Evolutionary conservation across 768 basidiomycete genomes (phyloP), one percentile per base, ranked within the genome.

Genomic region (Tricholoma sp.): DNA sequence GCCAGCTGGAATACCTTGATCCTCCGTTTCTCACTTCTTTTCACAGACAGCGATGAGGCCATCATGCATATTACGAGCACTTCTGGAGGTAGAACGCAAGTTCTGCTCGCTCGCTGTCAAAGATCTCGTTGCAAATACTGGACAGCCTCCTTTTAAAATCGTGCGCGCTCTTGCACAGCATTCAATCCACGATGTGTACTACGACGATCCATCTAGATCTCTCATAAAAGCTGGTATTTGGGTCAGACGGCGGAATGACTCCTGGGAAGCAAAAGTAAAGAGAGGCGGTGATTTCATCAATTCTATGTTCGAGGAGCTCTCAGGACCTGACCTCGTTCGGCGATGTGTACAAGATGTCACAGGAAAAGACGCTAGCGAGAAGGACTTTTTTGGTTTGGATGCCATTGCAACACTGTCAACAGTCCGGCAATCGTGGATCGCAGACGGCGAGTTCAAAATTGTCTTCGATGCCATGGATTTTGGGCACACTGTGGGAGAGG

Each of bases 371-470:
- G 11, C 44, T 28, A 47, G 44, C 44, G 44, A 28, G 44, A 47
- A 47, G 44, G 44, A 47, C 44, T 47, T 47, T 47, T 47, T 47
- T 47, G 44, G 24, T 28, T 28, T 47, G 24, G 44, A 47, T 47
- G 24, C 44, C 44, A 47, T 47, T 29, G 44, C 44, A 28, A 47
- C 44, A 47, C 28, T 47, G 28, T 47, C 44, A 24, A 44, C 44
- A 47, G 44, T 47, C 44, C 44, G 44, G 24, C 44, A 29, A 47
- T 47, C 44, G 8, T 47, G 44, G 44, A 47, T 47, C 24, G 44
- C 44, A 47, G 44, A 47, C 44, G 44, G 44, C 44, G 44, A 47
- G 24, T 47, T 47, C 44, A 47, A 47, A 47, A 47, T 47, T 47
- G 44, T 47, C 24, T 47, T 47, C 11, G 44, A 47, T 29, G 44